These are phyloP conservation scores for Botrytis tulipae DNA, from an alignment of 2,329 filamentous ascomycete genomes.

Conservation along the genomic window DNA sequence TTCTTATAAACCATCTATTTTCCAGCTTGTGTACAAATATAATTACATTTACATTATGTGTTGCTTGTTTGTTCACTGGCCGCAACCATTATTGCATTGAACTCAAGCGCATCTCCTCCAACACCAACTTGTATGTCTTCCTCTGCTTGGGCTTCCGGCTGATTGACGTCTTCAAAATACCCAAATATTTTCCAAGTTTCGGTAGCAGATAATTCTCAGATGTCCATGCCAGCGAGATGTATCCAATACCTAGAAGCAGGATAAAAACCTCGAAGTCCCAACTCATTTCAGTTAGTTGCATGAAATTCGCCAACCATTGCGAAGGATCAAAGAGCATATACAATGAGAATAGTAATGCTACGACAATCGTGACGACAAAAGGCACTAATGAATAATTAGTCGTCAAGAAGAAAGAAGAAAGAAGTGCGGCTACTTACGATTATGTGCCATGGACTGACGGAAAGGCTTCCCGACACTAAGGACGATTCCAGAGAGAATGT, in stretches of 20 bases:
- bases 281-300: constrained; percentile 82
- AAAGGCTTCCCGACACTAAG: constrained; percentile 91
- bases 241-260: constrained; percentile 65
- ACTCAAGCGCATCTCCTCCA: constrained; percentile 57
- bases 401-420: not conserved
- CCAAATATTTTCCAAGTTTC: constrained; percentile 64
- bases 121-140: constrained; percentile 83
- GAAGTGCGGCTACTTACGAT: constrained; percentile 57
- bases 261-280: constrained; percentile 71
- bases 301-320: constrained; percentile 65
- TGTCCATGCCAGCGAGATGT: constrained; percentile 67
- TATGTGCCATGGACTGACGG: constrained; percentile 73
- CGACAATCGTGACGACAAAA: constrained; percentile 73
- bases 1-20: not conserved
- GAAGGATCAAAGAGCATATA: constrained; percentile 82
- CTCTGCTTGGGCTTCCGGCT: constrained; percentile 67
- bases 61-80: not conserved
- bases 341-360: constrained; percentile 63
- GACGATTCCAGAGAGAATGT: constrained; percentile 85
- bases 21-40: constrained; percentile 3
- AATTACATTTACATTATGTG: not conserved
- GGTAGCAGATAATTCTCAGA: constrained; percentile 72
- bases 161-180: constrained; percentile 57
- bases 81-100: constrained; percentile 26
- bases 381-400: constrained; percentile 56